Base-by-base conservation (phyloP, 140 eudicot genomes). In the Cichorium intybus region DNA sequence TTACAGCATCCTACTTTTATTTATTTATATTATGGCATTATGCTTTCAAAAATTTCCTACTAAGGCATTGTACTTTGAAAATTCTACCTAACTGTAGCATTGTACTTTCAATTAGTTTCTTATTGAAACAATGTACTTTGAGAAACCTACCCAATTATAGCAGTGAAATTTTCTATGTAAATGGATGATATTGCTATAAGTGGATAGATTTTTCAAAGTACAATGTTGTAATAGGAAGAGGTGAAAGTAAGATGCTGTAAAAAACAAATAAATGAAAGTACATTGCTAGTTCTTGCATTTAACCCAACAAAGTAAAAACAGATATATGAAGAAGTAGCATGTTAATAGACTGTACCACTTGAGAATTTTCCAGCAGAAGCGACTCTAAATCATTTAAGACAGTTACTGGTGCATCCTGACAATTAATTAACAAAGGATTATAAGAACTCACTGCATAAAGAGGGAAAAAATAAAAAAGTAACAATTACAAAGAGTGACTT, bases 351-450 rank as follows among this genome's bases (percentile, higher is more conserved):
- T 52, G 48, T 85, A 93, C 97, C 99, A 74, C 83, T 83, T 85
- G 99, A 78, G 79, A 83, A 67, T 84, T 85, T 72, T 68, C 81
- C 78, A 93, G 85, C 60, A 93, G 81, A 66, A 93, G 88, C 22
- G 72, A 66, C 86, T 88, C 99, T 78, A 93, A 64, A 49, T 86
- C 89, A 73, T 81, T 80, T 62, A 88, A 76, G 71, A 93, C 95
- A 6, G 68, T 71, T 71, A 62, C 9, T 24, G 96, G 86, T 53
- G 99, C 95, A 67, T 76, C 94, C 99, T 93, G 79, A 76, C 37
- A 58, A 69, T 45, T 51, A 73, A 56, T 14, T 61, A 81, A 69
- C 33, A 47, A 14, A 41, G 35, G 5, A 60, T 27, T 54, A n/a
- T n/a, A 70, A 56, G 64, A 80, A 64, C 17, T 29, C 17, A 26